Conservation (phyloP, 768 basidiomycete species). For the Pulveroboletus sp. region DNA sequence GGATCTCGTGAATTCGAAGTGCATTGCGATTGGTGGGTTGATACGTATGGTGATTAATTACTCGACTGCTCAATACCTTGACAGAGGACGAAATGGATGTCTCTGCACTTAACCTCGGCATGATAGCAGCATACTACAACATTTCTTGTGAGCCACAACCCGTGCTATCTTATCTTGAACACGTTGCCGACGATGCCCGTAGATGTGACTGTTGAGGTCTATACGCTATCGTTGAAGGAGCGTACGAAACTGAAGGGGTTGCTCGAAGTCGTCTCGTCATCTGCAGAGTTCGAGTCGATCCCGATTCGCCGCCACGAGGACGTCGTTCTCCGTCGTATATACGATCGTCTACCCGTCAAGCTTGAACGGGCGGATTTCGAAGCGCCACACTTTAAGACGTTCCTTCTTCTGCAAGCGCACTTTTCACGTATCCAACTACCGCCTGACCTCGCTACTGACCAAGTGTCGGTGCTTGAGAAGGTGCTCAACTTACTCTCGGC, state of each 20-base stretch:
- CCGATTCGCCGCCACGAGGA: conserved; percentile 96
- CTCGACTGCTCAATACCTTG: background rate
- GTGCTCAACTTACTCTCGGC: conserved; percentile 88
- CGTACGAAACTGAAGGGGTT: conserved; percentile 95
- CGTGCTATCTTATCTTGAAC: too few relatives aligned
- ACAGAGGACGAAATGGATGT: conserved; percentile 90
- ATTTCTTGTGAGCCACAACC: conserved; percentile 65
- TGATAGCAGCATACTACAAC: conserved; percentile 97
- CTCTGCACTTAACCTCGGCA: conserved; percentile 88
- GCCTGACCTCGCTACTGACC: conserved; percentile 91
- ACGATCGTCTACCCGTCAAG: conserved; percentile 96
- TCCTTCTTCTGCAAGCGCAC: conserved; percentile 93
- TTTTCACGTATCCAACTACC: conserved; percentile 91
- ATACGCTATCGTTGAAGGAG: conserved; percentile 91
- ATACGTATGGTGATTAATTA: background rate
- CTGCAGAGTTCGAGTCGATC: conserved; percentile 91
- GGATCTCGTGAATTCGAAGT: conserved; percentile 92
- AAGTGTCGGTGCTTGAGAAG: conserved; percentile 81
- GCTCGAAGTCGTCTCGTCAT: conserved; percentile 94
- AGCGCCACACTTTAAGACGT: conserved; percentile 96
- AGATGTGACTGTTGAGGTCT: conserved; percentile 97
- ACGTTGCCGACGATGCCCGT: conserved; percentile 4
- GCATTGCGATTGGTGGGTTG: conserved; percentile 76
- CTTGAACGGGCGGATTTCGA: conserved; percentile 80
- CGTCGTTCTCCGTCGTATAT: conserved; percentile 75